phyloP scores from a whole-genome alignment of 2,329 filamentous ascomycete genomes.

The Rasamsonia emersonii region DNA sequence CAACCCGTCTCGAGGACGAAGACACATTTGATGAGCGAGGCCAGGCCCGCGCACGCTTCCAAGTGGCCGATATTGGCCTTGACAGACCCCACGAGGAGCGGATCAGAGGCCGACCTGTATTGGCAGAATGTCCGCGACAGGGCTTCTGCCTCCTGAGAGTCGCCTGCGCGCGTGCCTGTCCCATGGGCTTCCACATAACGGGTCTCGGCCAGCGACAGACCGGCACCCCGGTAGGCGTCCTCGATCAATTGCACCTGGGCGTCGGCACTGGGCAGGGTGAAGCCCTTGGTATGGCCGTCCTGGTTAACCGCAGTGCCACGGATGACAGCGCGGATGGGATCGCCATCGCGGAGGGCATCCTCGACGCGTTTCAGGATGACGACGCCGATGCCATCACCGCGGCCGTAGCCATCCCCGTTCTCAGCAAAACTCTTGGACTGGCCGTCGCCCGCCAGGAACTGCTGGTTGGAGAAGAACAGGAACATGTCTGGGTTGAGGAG shows the following conservation, averaged over 20 bases:
- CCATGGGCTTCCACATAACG: constrained; percentile 23
- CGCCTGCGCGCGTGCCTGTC: constrained; percentile 21
- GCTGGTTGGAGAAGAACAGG: not conserved
- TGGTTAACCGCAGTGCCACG: constrained; percentile 8
- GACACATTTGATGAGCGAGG: constrained; percentile 40
- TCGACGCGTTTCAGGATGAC: constrained; percentile 9
- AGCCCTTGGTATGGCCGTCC: constrained; percentile 41
- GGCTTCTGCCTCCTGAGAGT: constrained; percentile 22
- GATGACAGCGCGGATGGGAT: constrained; percentile 11
- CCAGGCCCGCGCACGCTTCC: constrained; percentile 43
- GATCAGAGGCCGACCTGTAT: not conserved
- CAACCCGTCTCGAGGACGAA: constrained; percentile 31
- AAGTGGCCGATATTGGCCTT: constrained; percentile 34
- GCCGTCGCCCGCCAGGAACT: not conserved
- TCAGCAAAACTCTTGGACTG: constrained; percentile 6
- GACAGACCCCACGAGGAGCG: not conserved
- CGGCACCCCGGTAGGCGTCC: constrained; percentile 1
- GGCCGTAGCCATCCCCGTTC: constrained; percentile 6
- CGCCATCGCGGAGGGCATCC: constrained; percentile 8
- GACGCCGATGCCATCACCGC: constrained; percentile 8
- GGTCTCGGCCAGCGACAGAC: not conserved
- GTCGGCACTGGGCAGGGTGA: constrained; percentile 44
- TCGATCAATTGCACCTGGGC: constrained; percentile 27
- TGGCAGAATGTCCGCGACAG: constrained; percentile 12
- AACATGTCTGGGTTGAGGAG: constrained; percentile 4